Percentiles rank a stretch among this genome's conserved stretches.
These are phyloP conservation scores for Forsythia viridissima DNA, from an alignment of 257 asterid species.

Conservation along the genomic window DNA sequence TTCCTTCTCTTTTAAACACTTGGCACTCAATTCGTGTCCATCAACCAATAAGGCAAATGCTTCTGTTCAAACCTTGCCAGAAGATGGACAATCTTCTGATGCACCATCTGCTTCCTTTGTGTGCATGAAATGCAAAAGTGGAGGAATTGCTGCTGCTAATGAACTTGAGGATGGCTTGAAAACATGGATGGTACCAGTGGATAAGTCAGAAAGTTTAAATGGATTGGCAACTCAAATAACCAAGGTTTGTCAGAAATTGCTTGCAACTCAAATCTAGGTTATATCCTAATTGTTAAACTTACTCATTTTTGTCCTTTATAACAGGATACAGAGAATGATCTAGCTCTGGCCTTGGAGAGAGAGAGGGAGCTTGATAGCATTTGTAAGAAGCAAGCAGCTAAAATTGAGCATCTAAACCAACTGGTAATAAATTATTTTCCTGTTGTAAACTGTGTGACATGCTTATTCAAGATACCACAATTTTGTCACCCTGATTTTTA, in stretches of 20 bases:
- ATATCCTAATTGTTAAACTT: slow-evolving; percentile 5
- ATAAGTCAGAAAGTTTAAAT: slow-evolving; percentile 33
- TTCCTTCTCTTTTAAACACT: slow-evolving; percentile 88
- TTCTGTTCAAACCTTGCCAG: slow-evolving; percentile 52
- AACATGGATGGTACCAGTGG: slow-evolving; percentile 37
- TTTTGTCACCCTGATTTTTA: slow-evolving; percentile 15
- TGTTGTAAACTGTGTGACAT: slow-evolving; percentile 7
- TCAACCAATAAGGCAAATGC: slow-evolving; percentile 53
- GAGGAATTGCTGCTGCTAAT: slow-evolving; percentile 28
- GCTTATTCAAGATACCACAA: slow-evolving; percentile 2
- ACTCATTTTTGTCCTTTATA: background rate
- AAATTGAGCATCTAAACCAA: slow-evolving; percentile 69
- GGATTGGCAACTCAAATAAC: slow-evolving; percentile 29
- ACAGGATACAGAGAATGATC: slow-evolving; percentile 53
- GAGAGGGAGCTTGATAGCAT: slow-evolving; percentile 65
- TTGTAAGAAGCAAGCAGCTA: slow-evolving; percentile 79
- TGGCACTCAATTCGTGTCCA: slow-evolving; percentile 66
- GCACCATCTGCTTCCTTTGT: slow-evolving; percentile 41
- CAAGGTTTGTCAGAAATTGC: slow-evolving; percentile 33
- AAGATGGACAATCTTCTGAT: slow-evolving; percentile 36
- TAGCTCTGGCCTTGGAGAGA: slow-evolving; percentile 38
- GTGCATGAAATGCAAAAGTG: slow-evolving; percentile 63
- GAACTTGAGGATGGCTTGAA: slow-evolving; percentile 42
- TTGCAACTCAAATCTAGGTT: background rate
- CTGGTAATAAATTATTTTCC: slow-evolving; percentile 41